These are phyloP conservation scores for Luzula sylvatica DNA, from an alignment of 176 grass and related monocot genomes.

Conservation along the genomic window DNA sequence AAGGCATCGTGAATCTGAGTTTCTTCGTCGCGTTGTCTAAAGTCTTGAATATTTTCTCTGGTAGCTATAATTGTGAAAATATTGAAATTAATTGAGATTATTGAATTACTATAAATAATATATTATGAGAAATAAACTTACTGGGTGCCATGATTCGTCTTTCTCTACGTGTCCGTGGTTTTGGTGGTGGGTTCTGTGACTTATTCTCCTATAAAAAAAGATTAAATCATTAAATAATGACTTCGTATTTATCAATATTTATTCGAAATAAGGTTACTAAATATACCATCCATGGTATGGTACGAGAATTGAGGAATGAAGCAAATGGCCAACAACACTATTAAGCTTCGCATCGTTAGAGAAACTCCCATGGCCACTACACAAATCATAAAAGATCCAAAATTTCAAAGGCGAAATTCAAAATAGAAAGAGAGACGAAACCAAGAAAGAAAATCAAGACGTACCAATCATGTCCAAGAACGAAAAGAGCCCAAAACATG, in stretches of 20 bases:
- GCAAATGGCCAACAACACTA: conserved; percentile 85
- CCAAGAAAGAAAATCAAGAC: not conserved
- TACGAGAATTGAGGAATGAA: conserved; percentile 94
- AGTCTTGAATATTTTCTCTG: conserved; percentile 71
- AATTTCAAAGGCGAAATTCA: not conserved
- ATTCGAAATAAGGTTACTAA: not conserved
- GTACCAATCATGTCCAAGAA: conserved; percentile 94
- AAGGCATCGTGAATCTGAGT: conserved; percentile 67
- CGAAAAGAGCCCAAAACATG: conserved; percentile 98
- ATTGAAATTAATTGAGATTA: not conserved
- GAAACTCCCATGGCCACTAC: conserved; percentile 93
- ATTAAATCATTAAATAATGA: conserved; percentile 16
- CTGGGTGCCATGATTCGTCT: conserved; percentile 93
- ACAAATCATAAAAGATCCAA: conserved; percentile 5
- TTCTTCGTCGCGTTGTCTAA: conserved; percentile 43
- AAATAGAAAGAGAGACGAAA: not conserved
- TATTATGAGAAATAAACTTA: conserved; percentile 23
- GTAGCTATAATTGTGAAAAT: conserved; percentile 41
- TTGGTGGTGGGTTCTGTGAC: conserved; percentile 93
- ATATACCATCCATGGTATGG: conserved; percentile 87
- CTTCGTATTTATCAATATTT: not conserved
- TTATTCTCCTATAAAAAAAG: conserved; percentile 70
- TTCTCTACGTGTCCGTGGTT: conserved; percentile 97
- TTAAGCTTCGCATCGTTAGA: conserved; percentile 71
- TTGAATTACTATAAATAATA: conserved; percentile 1